Evolutionary conservation across 805 yeast species (phyloP), one percentile per base, ranked within the genome.

Genomic region (Saccharomycopsis sp.): DNA sequence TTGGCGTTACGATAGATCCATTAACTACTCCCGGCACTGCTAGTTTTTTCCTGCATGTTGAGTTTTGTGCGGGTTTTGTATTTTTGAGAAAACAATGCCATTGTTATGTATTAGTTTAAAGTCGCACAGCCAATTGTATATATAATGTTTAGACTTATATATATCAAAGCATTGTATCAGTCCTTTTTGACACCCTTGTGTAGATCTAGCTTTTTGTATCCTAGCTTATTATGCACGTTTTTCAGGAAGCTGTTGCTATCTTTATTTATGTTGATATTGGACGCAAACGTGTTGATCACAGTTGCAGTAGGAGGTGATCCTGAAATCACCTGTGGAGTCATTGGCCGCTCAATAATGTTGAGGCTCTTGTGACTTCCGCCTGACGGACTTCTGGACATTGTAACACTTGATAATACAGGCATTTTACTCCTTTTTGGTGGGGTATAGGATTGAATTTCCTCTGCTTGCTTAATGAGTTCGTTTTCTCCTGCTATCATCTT

Each of bases 271-370:
- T 44, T 44, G 12, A 53, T 38, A 7, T 47, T 41, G 22, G 56
- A 53, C 34, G 49, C 59, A 42, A 20, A 56, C 9, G 59, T 56
- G 34, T 38, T 56, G 56, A 56, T 35, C 17, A 41, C 44, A 24
- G 56, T 56, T 3, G 59, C 25, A 3, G 59, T 35, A 3, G 59
- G 59, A 12, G 59, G 59, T 7, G 56, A 53, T 12, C 59, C 53
- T 25, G 56, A 34, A 20, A 47, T n/a, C 55, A 55, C 20, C 25
- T 44, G 9, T 17, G 58, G 58, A 12, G 55, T 38, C 17, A 44
- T 41, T n/a, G 56, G 50, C 3, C 55, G 7, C 2, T 52, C 52
- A 2, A 25, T 24, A n/a, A 17, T 24, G 19, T 41, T 35, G 3
- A 56, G 47, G 22, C 49, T 44, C 12, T 44, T 44, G 5, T 44